Percentiles rank a stretch among this genome's conserved stretches.
Conservation (phyloP, 1,284 basidiomycete species). For the Rhodotorula sp. region DNA sequence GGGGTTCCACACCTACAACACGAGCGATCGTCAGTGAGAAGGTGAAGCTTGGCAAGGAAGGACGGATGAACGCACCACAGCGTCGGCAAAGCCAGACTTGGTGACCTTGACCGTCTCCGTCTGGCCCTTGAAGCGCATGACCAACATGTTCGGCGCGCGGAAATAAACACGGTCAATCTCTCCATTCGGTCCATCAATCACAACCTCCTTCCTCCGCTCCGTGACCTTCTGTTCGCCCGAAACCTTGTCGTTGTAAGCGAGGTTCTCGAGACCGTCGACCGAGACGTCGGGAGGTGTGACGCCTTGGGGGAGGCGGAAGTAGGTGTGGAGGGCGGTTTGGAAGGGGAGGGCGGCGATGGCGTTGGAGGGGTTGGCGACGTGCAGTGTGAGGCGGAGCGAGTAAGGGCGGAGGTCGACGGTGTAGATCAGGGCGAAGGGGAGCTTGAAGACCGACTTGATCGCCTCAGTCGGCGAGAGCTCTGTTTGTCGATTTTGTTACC, state of each 20-base stretch:
- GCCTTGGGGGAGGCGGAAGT: constrained; percentile 46
- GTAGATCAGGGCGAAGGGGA: constrained; percentile 44
- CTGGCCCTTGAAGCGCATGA: constrained; percentile 22
- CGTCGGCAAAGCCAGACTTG: constrained; percentile 10
- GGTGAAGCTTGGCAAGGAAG: background rate
- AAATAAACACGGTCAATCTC: constrained; percentile 46
- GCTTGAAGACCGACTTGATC: constrained; percentile 17
- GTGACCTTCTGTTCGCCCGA: constrained; percentile 13
- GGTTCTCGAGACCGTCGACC: constrained; percentile 38
- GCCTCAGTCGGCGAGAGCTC: constrained; percentile 30
- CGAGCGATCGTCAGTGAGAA: too few relatives aligned
- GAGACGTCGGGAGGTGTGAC: constrained; percentile 31
- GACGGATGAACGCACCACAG: constrained; percentile 10
- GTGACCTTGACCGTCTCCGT: constrained; percentile 15
- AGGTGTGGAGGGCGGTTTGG: constrained; percentile 52
- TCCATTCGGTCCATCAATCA: constrained; percentile 39
- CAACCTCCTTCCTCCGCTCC: constrained; percentile 35
- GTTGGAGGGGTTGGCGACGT: constrained; percentile 24
- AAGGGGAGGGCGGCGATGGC: constrained; percentile 44
- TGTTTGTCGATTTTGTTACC: constrained; percentile 2
- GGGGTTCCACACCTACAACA: constrained; percentile 49
- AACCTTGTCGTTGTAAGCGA: constrained; percentile 44
- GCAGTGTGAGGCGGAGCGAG: constrained; percentile 19
- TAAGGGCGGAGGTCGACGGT: constrained; percentile 42
- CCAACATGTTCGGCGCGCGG: constrained; percentile 36